A percentile compares a stretch with the other conserved stretches of the same genome.
phyloP scores from a whole-genome alignment of 2,329 filamentous ascomycete species.

The Aspergillus sp. region DNA sequence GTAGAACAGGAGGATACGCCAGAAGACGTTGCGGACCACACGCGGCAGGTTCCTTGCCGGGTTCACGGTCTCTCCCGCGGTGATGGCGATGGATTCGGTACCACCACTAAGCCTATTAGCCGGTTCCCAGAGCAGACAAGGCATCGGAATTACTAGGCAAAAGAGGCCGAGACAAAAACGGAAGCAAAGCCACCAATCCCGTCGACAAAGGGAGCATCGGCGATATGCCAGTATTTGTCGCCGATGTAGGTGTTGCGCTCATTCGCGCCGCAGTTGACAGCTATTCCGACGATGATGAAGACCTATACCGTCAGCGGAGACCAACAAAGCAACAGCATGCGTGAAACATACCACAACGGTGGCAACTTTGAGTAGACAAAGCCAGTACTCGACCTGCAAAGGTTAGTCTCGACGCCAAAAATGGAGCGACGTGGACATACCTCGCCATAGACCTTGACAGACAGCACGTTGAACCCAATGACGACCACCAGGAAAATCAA shows the following conservation, averaged over 20 bases:
- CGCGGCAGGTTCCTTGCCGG: conserved; percentile 52
- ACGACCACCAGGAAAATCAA: conserved; percentile 52
- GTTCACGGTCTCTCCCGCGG: conserved; percentile 56
- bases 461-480: conserved; percentile 44
- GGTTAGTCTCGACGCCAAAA: conserved; percentile 2
- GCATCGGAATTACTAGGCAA: conserved; percentile 47
- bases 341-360: conserved; percentile 29
- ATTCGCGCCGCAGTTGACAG: conserved; percentile 51
- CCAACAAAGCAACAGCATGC: conserved; percentile 18
- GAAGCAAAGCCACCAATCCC: conserved; percentile 58
- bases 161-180: conserved; percentile 53
- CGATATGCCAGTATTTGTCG: conserved; percentile 48
- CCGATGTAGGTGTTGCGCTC: conserved; percentile 47
- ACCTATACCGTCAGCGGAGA: conserved; percentile 33
- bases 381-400: conserved; percentile 30
- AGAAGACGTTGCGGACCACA: conserved; percentile 58
- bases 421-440: conserved; percentile 19
- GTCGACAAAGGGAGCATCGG: conserved; percentile 54
- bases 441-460: conserved; percentile 48
- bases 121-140: too few species aligned
- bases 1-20: conserved; percentile 51
- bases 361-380: conserved; percentile 34
- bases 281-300: conserved; percentile 56
- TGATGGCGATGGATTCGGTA: conserved; percentile 57
- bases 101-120: conserved; percentile 31